Evolutionary conservation across 139 green algal species (phyloP).

Genomic region (Nannochloris sp.): DNA sequence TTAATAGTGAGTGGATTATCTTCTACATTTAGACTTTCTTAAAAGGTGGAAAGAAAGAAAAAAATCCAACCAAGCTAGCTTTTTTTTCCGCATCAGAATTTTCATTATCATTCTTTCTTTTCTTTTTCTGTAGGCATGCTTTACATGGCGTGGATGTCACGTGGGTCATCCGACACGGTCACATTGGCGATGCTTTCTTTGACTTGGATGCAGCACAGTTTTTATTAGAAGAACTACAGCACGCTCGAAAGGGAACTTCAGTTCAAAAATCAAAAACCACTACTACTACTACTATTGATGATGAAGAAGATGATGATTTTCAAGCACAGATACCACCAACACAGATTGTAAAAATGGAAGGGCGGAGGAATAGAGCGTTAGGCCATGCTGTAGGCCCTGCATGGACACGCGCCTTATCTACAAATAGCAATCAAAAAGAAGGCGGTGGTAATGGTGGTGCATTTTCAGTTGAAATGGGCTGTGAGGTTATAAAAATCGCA

Average conservation of each 20-base stretch:
- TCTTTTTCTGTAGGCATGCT: constrained; percentile 10
- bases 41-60: no score
- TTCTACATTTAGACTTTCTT: background rate
- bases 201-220: constrained; percentile 72
- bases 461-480: background rate
- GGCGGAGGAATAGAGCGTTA: background rate
- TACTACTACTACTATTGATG: background rate
- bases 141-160: constrained; percentile 52
- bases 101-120: background rate
- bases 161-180: constrained; percentile 66
- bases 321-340: no score
- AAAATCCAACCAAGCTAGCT: no score
- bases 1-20: background rate
- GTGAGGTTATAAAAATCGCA: background rate
- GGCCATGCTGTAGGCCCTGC: constrained; percentile 48
- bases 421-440: no score
- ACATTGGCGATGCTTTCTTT: constrained; percentile 85
- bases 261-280: background rate
- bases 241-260: background rate
- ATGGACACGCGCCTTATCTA: constrained; percentile 33
- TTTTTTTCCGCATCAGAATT: no score
- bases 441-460: background rate
- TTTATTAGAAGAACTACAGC: constrained; percentile 42
- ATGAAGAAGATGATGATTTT: background rate
- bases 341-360: background rate